Conservation (phyloP, 2,329 filamentous ascomycete species). For the Emergomyces pasteurianus region DNA sequence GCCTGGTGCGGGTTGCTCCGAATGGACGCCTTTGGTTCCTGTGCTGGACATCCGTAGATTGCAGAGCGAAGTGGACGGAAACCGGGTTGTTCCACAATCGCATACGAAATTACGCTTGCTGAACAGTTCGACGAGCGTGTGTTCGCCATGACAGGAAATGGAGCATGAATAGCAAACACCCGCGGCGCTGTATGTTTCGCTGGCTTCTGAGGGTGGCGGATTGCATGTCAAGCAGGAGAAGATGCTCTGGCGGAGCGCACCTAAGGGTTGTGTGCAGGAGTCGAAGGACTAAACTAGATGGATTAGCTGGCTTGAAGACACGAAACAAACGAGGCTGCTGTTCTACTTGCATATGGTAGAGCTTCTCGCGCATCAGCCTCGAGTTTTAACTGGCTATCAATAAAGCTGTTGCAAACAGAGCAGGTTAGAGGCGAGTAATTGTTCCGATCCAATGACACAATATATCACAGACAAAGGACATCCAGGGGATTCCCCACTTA, state of each 20-base stretch:
- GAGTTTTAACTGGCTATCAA: slow-evolving; percentile 76
- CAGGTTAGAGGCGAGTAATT: background rate
- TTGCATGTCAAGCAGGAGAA: slow-evolving; percentile 94
- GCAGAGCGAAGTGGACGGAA: slow-evolving; percentile 60
- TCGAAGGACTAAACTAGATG: slow-evolving; percentile 52
- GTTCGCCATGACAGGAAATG: slow-evolving; percentile 91
- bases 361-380: slow-evolving; percentile 93
- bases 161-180: slow-evolving; percentile 96
- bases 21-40: slow-evolving; percentile 67
- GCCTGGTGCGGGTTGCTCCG: slow-evolving; percentile 53
- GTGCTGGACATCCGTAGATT: slow-evolving; percentile 58
- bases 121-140: slow-evolving; percentile 90
- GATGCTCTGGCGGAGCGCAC: slow-evolving; percentile 72
- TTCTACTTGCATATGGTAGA: slow-evolving; percentile 64
- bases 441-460: background rate
- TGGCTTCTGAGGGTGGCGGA: slow-evolving; percentile 47
- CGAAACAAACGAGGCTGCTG: background rate
- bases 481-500: slow-evolving; percentile 23
- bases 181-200: slow-evolving; percentile 55
- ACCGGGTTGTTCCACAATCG: slow-evolving; percentile 82
- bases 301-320: background rate
- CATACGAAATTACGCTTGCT: slow-evolving; percentile 91
- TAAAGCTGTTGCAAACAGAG: slow-evolving; percentile 49
- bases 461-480: background rate
- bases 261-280: slow-evolving; percentile 80